phyloP scores from a whole-genome alignment of 2,329 filamentous ascomycete genomes.

The Hirsutella minnesotensis region DNA sequence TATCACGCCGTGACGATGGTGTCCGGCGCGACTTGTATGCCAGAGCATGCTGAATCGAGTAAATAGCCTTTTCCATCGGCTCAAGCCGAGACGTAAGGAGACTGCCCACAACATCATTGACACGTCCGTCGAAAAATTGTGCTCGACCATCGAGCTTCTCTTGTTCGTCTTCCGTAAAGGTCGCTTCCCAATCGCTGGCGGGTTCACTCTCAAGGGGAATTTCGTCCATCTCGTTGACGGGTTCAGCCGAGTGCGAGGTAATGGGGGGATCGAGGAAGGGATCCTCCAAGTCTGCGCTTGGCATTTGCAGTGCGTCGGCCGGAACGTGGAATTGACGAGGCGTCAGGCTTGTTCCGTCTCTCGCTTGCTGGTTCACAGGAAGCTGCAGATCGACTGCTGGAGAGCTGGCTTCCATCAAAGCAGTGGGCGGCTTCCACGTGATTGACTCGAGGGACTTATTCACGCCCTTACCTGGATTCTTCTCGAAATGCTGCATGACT shows the following conservation, averaged over 20 bases:
- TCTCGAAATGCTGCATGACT: slow-evolving; percentile 74
- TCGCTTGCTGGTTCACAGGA: slow-evolving; percentile 40
- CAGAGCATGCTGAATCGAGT: slow-evolving; percentile 61
- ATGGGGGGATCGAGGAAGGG: slow-evolving; percentile 44
- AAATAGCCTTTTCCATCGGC: slow-evolving; percentile 71
- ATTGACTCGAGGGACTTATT: slow-evolving; percentile 45
- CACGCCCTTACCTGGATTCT: slow-evolving; percentile 61
- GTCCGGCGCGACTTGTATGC: slow-evolving; percentile 42
- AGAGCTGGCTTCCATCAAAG: slow-evolving; percentile 22
- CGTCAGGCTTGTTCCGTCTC: slow-evolving; percentile 64
- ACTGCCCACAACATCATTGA: slow-evolving; percentile 74
- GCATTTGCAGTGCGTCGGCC: slow-evolving; percentile 32
- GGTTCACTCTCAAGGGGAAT: slow-evolving; percentile 40
- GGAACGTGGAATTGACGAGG: slow-evolving; percentile 42
- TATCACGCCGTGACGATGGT: slow-evolving; percentile 43
- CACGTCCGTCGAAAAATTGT: slow-evolving; percentile 81
- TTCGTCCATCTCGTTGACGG: slow-evolving; percentile 29
- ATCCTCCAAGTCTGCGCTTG: slow-evolving; percentile 47
- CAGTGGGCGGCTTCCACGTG: slow-evolving; percentile 22
- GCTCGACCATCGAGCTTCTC: slow-evolving; percentile 71
- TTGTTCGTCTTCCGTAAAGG: slow-evolving; percentile 72
- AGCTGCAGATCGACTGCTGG: slow-evolving; percentile 43
- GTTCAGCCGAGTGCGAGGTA: slow-evolving; percentile 37
- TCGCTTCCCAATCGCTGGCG: slow-evolving; percentile 85
- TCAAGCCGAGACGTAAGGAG: slow-evolving; percentile 65